Conservation (phyloP, 768 basidiomycete genomes). For the Amanita fuliginea region DNA sequence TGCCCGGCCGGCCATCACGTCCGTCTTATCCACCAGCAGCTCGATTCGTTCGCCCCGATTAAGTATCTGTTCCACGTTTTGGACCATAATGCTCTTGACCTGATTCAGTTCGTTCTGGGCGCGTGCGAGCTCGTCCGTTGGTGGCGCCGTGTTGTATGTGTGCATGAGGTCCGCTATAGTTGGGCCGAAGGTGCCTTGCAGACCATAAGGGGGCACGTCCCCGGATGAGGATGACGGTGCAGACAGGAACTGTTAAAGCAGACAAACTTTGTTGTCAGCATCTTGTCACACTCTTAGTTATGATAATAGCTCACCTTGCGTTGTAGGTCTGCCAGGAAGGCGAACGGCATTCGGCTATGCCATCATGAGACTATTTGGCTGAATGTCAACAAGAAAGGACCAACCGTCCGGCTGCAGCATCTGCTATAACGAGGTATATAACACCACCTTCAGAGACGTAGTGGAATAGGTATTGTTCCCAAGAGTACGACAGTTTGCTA, state of each 20-base stretch:
- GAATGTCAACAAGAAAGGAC: constrained; percentile 12
- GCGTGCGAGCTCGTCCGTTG: constrained; percentile 77
- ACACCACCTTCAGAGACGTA: constrained; percentile 85
- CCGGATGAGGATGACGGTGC: constrained; percentile 55
- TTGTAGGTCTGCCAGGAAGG: constrained; percentile 83
- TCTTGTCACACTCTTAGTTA: background rate
- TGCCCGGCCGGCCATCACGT: constrained; percentile 88
- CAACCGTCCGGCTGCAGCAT: constrained; percentile 84
- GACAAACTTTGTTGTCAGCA: constrained; percentile 1
- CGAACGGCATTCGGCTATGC: constrained; percentile 83
- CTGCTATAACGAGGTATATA: constrained; percentile 88
- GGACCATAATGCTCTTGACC: constrained; percentile 96
- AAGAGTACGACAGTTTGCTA: constrained; percentile 77
- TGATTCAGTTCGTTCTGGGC: constrained; percentile 84
- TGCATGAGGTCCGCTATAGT: constrained; percentile 68
- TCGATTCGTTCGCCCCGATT: constrained; percentile 93
- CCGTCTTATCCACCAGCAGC: constrained; percentile 93
- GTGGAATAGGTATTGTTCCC: constrained; percentile 92
- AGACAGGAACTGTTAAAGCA: constrained; percentile 37
- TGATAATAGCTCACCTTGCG: constrained; percentile 36
- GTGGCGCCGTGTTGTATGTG: constrained; percentile 83
- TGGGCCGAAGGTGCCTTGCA: constrained; percentile 65
- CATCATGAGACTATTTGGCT: background rate
- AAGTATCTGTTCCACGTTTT: constrained; percentile 95
- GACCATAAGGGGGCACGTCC: constrained; percentile 45